Base-by-base conservation (phyloP, 164 flowering plant species). In the Cinnamomum micranthum region DNA sequence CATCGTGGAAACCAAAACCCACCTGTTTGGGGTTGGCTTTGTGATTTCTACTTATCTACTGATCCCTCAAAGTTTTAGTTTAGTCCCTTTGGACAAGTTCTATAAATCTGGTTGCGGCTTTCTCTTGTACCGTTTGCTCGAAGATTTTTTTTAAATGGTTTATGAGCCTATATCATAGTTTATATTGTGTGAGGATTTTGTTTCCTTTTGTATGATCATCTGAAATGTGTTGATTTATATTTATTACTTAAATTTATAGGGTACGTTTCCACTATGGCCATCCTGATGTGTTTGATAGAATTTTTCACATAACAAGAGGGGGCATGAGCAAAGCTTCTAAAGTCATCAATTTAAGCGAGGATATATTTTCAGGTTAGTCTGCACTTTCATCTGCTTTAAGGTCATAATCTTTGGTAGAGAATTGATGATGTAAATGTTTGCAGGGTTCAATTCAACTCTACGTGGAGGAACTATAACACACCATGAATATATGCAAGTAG, bases 401-500 rank as follows among this genome's bases (percentile, higher is more conserved):
- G 22, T 47, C 20, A 68, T 33, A 52, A 35, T 47, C 33, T 23
- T 27, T 27, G 23, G 72, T 67, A 51, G 58, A 60, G 28, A 1
- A 15, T 69, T 80, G 71, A 68, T 51, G 15, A 23, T 62, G 24
- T 27, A 55, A 75, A 73, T 64, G 9, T 76, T 28, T 76, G 51
- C 86, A 95, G 99, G 99, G 66, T 93, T 65, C 77, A 95, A 95
- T 84, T 92, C 99, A 78, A 95, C 88, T 69, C 82, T 92, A 33
- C 91, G 99, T 68, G 93, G 95, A 35, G 99, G 99, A 55, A 86
- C 77, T 81, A 70, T 93, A 50, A 95, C 99, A 64, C 99, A 95
- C 85, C 98, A 95, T 79, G 98, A 95, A 74, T 95, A 95, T 69
- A 91, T 95, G 76, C 99, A 95, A 89, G 98, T 92, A 14, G 99